phyloP scores from a whole-genome alignment of 2,329 filamentous ascomycete species.

The Cordyceps fumosorosea region DNA sequence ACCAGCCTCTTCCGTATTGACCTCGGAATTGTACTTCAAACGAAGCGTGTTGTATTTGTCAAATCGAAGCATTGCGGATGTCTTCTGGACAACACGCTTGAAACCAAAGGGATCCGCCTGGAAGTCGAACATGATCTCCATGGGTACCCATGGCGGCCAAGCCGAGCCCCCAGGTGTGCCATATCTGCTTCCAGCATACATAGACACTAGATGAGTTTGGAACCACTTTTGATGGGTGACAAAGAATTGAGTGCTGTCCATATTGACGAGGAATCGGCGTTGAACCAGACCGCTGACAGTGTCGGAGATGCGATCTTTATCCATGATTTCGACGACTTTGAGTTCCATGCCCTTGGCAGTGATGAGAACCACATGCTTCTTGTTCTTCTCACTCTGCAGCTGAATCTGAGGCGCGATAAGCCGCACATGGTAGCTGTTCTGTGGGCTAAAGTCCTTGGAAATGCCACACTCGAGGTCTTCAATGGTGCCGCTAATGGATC shows the following conservation, averaged over 20 bases:
- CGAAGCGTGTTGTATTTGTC: slow-evolving; percentile 98
- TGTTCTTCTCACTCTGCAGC: slow-evolving; percentile 96
- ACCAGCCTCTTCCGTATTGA: slow-evolving; percentile 55
- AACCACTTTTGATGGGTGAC: slow-evolving; percentile 93
- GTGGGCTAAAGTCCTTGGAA: slow-evolving; percentile 77
- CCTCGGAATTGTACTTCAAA: slow-evolving; percentile 93
- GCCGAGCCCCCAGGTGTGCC: slow-evolving; percentile 76
- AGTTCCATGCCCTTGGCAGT: slow-evolving; percentile 97
- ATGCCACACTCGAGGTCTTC: slow-evolving; percentile 69
- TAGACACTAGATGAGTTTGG: slow-evolving; percentile 72
- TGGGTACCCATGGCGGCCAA: slow-evolving; percentile 97
- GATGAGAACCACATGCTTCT: slow-evolving; percentile 91
- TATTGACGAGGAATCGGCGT: slow-evolving; percentile 84
- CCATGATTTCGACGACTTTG: slow-evolving; percentile 96
- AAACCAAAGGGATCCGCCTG: slow-evolving; percentile 93
- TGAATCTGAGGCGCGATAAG: slow-evolving; percentile 97
- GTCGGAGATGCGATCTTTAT: slow-evolving; percentile 87
- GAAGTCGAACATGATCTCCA: slow-evolving; percentile 99
- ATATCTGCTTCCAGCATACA: slow-evolving; percentile 92
- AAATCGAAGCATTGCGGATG: slow-evolving; percentile 86
- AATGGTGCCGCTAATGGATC: slow-evolving; percentile 36
- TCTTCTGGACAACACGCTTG: slow-evolving; percentile 92
- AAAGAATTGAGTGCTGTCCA: slow-evolving; percentile 98
- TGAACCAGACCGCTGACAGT: slow-evolving; percentile 93
- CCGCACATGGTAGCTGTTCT: slow-evolving; percentile 90